Evolutionary conservation across 2,329 filamentous ascomycete species (phyloP), one percentile per base, ranked within the genome.

Genomic region (Coleophoma crateriformis): DNA sequence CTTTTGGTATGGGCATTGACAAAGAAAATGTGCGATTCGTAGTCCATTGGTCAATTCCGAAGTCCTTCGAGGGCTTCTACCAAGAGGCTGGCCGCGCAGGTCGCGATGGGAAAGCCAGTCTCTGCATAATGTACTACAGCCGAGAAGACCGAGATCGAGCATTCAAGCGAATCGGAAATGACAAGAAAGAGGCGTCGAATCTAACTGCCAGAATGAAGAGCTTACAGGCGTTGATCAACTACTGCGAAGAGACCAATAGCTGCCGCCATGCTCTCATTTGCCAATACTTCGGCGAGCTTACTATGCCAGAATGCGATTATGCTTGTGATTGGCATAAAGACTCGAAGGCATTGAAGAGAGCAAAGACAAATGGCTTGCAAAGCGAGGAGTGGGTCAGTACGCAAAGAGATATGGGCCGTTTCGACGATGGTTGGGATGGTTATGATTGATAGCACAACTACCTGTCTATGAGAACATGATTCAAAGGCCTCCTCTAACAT

Each of bases 1-100:
- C 92, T 0, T 97, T 97, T 61, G 92, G 92, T 2, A 97, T 97
- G 92, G 92, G 92, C 22, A 96, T 97, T 56, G 91, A 97, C 68
- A 96, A 96, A 67, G 84, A 94, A 47, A 87, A 95, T 59, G 92
- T 97, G 11, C 87, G 92, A 3, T 96, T 96, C 61, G 91, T 97
- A 1, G 84, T 94, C 2, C 92, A 97, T 68, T 97, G 92, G 90
- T 87, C 90, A 51, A 78, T 96, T 10, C 89, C 92, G 10, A 95
- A 95, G 64, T 94, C 87, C 3, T 96, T 97, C 64, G 92, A 97
- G 66, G 90, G 91, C 1, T 96, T 94, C 64, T 96, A 96, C 61
- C 92, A 97, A 69, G 92, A 97, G 75, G 91, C 90, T 2, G 92
- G 92, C 0, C 86, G 92, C 37, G 92, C 91, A 6, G 92, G 92